phyloP scores from a whole-genome alignment of 2,329 filamentous ascomycete genomes.

The Ascochyta fabae region DNA sequence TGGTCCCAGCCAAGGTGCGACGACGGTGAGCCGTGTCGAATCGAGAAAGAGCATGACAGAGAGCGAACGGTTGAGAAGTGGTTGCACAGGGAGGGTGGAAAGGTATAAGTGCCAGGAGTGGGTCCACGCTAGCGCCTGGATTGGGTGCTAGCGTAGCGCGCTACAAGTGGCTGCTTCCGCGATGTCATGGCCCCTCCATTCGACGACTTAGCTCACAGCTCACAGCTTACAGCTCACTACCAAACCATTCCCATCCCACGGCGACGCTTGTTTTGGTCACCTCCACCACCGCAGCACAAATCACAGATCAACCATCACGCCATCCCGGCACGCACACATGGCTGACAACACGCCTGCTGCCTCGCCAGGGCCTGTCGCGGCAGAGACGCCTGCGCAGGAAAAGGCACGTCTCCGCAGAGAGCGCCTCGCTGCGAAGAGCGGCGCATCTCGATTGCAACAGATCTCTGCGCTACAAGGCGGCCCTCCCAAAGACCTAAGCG shows the following conservation, averaged over 20 bases:
- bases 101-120: background rate
- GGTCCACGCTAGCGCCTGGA: background rate
- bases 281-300: background rate
- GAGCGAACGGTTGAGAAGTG: background rate
- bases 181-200: slow-evolving; percentile 3
- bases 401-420: slow-evolving; percentile 80
- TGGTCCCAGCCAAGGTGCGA: slow-evolving; percentile 1
- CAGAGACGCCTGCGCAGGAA: slow-evolving; percentile 53
- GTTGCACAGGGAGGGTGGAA: background rate
- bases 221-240: background rate
- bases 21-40: background rate
- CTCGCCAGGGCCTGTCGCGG: slow-evolving; percentile 22
- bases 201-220: background rate
- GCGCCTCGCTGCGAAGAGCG: slow-evolving; percentile 78
- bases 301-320: background rate
- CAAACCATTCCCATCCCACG: slow-evolving; percentile 4
- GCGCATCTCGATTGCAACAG: slow-evolving; percentile 72
- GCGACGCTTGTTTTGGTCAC: background rate
- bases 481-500: slow-evolving; percentile 42
- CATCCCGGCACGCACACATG: slow-evolving; percentile 22
- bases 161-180: slow-evolving; percentile 1
- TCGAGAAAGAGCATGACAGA: slow-evolving; percentile 3
- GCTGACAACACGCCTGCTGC: slow-evolving; percentile 21
- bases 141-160: slow-evolving; percentile 1
- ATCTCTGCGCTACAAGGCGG: slow-evolving; percentile 74